Evolutionary conservation across 257 asterid genomes (phyloP).

Genomic region (Solanum virginianum): DNA sequence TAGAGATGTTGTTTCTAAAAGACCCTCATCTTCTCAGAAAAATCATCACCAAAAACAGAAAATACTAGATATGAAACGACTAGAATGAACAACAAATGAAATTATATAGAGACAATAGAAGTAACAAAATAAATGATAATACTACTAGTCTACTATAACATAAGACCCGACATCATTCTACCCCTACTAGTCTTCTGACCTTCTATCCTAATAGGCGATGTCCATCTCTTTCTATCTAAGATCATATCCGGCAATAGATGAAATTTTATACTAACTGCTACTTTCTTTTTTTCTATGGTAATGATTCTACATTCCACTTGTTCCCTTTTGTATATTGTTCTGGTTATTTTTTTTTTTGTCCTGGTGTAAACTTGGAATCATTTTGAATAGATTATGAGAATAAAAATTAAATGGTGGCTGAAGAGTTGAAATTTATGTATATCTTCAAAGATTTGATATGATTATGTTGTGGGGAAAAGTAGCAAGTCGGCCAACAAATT

Average conservation of each 20-base stretch:
- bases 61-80: no score
- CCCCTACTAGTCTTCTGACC: no score
- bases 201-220: no score
- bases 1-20: no score
- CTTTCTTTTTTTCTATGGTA: neutral
- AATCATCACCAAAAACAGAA: no score
- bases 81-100: no score
- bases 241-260: neutral
- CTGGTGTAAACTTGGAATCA: neutral
- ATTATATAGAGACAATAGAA: no score
- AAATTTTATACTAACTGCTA: neutral
- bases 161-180: no score
- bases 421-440: neutral
- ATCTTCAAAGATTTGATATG: neutral
- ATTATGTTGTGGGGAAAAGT: neutral
- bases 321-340: neutral
- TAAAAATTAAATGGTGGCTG: neutral
- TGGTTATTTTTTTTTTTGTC: neutral
- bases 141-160: no score
- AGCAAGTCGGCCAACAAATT: neutral
- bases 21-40: no score
- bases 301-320: neutral
- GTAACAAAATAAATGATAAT: no score
- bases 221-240: no score
- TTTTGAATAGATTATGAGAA: neutral